Percentiles rank a stretch among this genome's conserved stretches.
Evolutionary conservation across 305 asterid genomes (phyloP).

Genomic region (Euphrasia arctica): DNA sequence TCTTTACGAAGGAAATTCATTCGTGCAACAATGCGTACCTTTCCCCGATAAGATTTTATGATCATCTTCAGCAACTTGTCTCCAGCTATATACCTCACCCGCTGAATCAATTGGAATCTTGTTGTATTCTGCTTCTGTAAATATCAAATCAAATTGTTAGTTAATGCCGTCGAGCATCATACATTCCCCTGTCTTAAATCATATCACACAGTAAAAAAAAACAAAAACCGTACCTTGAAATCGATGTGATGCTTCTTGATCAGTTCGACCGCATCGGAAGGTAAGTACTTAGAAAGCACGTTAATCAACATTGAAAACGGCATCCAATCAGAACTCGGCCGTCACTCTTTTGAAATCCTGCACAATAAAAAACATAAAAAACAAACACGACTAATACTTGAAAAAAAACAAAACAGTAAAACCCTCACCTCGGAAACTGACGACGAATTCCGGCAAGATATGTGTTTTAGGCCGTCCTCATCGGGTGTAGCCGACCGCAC

Average conservation of each 20-base stretch:
- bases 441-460: conserved; percentile 43
- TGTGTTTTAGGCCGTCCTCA: conserved; percentile 41
- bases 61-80: conserved; percentile 48
- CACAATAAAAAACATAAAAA: neutral
- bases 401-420: neutral
- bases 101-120: conserved; percentile 50
- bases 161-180: neutral
- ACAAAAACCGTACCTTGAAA: conserved; percentile 38
- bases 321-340: conserved; percentile 70
- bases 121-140: conserved; percentile 52
- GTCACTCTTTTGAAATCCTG: conserved; percentile 30
- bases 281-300: conserved; percentile 48
- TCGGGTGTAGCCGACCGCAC: conserved; percentile 35
- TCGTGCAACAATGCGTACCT: conserved; percentile 33
- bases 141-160: neutral
- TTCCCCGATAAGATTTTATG: conserved; percentile 45
- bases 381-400: neutral
- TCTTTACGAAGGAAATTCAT: neutral
- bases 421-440: conserved; percentile 40
- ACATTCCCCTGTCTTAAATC: neutral
- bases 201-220: neutral
- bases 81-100: conserved; percentile 60
- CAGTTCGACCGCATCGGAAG: conserved; percentile 42
- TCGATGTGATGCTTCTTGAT: conserved; percentile 46
- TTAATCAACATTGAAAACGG: conserved; percentile 50